These are phyloP conservation scores for Chiua virens DNA, from an alignment of 768 basidiomycete genomes.

Conservation along the genomic window DNA sequence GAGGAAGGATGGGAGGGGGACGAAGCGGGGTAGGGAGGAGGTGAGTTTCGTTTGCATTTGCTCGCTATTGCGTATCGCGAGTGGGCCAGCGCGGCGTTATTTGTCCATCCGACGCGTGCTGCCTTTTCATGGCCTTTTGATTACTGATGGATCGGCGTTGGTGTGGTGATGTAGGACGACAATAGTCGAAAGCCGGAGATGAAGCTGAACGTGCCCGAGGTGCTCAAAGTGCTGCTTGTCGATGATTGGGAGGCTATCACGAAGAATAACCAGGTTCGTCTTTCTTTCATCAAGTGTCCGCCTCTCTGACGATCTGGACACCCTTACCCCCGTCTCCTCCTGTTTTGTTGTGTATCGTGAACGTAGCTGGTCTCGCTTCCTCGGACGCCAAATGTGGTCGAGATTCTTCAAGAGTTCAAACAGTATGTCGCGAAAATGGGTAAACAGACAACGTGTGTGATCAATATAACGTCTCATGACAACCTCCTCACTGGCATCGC, in stretches of 20 bases:
- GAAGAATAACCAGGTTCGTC: conserved; percentile 84
- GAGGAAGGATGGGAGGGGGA: conserved; percentile 65
- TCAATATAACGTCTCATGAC: neutral
- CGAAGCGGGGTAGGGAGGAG: conserved; percentile 75
- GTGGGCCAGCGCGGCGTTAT: too few relatives aligned
- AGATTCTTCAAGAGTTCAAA: conserved; percentile 77
- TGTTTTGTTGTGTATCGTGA: neutral
- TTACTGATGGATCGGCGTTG: conserved; percentile 1
- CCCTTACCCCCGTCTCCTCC: neutral
- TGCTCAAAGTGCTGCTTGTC: conserved; percentile 82
- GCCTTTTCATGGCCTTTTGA: neutral
- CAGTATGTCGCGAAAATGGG: conserved; percentile 51
- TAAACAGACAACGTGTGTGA: conserved; percentile 49
- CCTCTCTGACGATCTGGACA: neutral
- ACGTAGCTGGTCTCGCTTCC: conserved; percentile 83
- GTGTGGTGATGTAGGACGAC: too few relatives aligned
- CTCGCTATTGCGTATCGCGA: too few relatives aligned
- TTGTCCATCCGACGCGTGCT: conserved; percentile 25
- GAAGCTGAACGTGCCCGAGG: conserved; percentile 88
- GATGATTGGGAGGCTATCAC: conserved; percentile 99
- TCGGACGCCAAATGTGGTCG: conserved; percentile 72
- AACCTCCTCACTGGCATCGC: neutral
- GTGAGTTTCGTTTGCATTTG: conserved; percentile 36
- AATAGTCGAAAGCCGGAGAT: too few relatives aligned
- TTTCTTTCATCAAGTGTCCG: neutral